Conservation (phyloP, 1,284 basidiomycete genomes). For the Afroboletus lepidellus region DNA sequence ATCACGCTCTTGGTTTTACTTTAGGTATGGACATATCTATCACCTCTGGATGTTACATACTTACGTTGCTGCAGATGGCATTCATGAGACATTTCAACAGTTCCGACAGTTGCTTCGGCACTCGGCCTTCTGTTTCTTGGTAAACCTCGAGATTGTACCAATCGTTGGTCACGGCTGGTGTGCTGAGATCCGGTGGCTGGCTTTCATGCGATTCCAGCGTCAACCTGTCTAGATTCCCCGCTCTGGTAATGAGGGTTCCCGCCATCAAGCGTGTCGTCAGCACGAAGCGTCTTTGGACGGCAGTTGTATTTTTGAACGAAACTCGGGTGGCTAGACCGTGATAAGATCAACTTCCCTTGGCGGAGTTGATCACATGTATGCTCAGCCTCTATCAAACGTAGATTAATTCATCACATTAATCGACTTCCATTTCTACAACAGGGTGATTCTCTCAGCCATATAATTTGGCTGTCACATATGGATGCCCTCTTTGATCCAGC, state of each 20-base stretch:
- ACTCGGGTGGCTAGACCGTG: neutral
- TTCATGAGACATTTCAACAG: too few relatives aligned
- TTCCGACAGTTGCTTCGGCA: too few relatives aligned
- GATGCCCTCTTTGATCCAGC: neutral
- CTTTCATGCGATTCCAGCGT: too few relatives aligned
- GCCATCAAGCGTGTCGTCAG: too few relatives aligned
- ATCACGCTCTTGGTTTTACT: too few relatives aligned
- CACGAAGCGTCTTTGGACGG: too few relatives aligned
- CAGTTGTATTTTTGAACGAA: neutral
- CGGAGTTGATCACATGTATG: neutral
- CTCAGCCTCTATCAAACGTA: neutral
- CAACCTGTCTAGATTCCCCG: too few relatives aligned
- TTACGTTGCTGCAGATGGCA: too few relatives aligned
- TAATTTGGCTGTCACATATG: slow-evolving; percentile 3
- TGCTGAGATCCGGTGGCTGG: neutral
- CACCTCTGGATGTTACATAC: too few relatives aligned
- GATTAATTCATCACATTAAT: neutral
- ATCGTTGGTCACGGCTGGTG: neutral
- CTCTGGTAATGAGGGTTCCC: neutral
- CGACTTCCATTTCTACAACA: neutral
- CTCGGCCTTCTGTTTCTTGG: too few relatives aligned
- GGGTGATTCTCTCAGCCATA: slow-evolving; percentile 1
- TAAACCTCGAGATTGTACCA: neutral
- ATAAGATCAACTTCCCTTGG: neutral
- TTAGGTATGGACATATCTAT: too few relatives aligned